These are phyloP conservation scores for Geotrichum reessii DNA, from an alignment of 1,139 yeast genomes.

Conservation along the genomic window DNA sequence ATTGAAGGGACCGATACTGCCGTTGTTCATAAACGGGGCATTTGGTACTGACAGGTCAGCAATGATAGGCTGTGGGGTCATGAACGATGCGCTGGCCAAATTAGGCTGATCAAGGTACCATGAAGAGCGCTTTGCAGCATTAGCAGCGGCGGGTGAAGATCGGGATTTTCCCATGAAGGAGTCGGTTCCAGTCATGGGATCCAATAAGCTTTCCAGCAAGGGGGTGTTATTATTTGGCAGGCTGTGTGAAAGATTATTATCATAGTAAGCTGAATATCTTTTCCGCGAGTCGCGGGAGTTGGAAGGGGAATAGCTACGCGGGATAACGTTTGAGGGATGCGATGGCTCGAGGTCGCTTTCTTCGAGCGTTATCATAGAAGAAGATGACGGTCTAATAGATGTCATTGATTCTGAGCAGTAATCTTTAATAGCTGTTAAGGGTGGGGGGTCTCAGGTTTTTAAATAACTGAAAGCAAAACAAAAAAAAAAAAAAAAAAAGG, in stretches of 20 bases:
- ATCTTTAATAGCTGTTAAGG: too few relatives aligned
- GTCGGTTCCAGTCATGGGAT: not conserved
- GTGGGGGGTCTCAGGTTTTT: not conserved
- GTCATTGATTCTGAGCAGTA: not conserved
- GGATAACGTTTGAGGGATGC: conserved; percentile 3
- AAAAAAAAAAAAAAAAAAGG: too few relatives aligned
- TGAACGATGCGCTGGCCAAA: not conserved
- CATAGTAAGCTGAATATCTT: conserved; percentile 6
- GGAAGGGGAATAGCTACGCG: conserved; percentile 6
- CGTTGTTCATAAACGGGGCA: not conserved
- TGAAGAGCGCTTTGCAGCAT: conserved; percentile 10
- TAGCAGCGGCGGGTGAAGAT: not conserved
- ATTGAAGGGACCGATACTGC: not conserved
- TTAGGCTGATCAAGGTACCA: not conserved
- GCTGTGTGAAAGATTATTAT: not conserved
- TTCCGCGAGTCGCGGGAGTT: not conserved
- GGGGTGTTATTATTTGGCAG: conserved; percentile 2
- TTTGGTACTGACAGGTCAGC: not conserved
- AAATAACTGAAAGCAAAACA: not conserved
- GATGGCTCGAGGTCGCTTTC: conserved; percentile 15
- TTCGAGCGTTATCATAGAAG: conserved; percentile 16
- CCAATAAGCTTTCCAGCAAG: conserved; percentile 4
- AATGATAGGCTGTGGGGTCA: not conserved
- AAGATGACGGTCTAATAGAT: not conserved
- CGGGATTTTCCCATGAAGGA: conserved; percentile 1